These are phyloP conservation scores for Hevea brasiliensis DNA, from an alignment of 345 rosid genomes.

Conservation along the genomic window DNA sequence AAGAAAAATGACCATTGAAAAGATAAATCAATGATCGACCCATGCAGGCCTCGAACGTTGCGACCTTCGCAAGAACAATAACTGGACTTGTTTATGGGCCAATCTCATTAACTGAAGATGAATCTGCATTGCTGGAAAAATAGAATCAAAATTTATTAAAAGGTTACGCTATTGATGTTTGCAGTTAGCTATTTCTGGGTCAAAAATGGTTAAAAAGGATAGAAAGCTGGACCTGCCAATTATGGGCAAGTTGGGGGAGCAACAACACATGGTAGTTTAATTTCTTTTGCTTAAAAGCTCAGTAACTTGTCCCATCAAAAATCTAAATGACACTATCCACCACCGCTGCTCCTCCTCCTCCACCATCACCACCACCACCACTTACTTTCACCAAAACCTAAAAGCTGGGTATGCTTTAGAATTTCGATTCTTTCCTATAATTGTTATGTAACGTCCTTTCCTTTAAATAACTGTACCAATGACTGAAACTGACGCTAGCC, in stretches of 20 bases:
- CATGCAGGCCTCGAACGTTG: constrained; percentile 22
- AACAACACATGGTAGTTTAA: constrained; percentile 5
- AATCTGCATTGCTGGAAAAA: background rate
- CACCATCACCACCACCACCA: background rate
- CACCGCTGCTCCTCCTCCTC: background rate
- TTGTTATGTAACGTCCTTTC: constrained; percentile 13
- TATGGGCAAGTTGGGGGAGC: constrained; percentile 11
- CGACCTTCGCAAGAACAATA: no score
- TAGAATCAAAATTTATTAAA: background rate
- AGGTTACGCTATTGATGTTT: background rate
- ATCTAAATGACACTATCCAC: constrained; percentile 9
- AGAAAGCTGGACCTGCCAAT: constrained; percentile 19
- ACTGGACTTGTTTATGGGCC: no score
- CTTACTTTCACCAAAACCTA: background rate
- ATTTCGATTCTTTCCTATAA: constrained; percentile 16
- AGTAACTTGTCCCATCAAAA: constrained; percentile 50
- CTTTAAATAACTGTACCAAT: constrained; percentile 5
- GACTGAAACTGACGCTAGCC: constrained; percentile 25
- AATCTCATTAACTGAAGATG: background rate
- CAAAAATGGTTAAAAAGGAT: constrained; percentile 6
- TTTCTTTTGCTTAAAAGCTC: constrained; percentile 33
- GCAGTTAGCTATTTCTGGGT: constrained; percentile 11
- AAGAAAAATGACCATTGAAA: no score
- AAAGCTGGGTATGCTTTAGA: constrained; percentile 24
- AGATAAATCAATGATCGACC: background rate